Conservation (phyloP, 176 grass and related monocot species). For the Zoysia japonica region DNA sequence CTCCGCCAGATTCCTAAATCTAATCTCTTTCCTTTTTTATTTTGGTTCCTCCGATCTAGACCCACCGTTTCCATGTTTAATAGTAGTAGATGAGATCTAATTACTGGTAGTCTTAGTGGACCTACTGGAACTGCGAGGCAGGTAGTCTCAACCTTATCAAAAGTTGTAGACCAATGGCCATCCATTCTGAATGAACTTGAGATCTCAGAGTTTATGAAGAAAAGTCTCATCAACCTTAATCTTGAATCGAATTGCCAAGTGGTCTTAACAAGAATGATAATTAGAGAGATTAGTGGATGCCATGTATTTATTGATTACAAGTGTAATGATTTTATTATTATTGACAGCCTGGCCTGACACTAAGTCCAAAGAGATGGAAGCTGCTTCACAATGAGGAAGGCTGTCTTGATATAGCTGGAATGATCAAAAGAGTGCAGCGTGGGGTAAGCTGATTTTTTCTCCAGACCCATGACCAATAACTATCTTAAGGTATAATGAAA, state of each 20-base stretch:
- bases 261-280: not conserved
- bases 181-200: not conserved
- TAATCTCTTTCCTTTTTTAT: not conserved
- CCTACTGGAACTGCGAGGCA: conserved; percentile 4
- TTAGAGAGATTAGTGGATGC: not conserved
- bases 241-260: not conserved
- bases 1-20: not conserved
- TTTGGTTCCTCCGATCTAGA: not conserved
- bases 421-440: conserved; percentile 75
- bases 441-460: conserved; percentile 56
- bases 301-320: conserved; percentile 17
- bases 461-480: not conserved
- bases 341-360: conserved; percentile 77
- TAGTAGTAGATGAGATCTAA: conserved; percentile 21
- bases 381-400: conserved; percentile 82
- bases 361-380: conserved; percentile 86
- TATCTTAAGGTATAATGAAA: not conserved
- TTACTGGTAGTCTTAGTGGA: conserved; percentile 10
- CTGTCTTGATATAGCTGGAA: conserved; percentile 60
- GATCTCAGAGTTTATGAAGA: not conserved
- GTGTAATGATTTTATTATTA: not conserved
- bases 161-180: not conserved
- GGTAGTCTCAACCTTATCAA: not conserved
- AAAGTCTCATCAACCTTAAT: not conserved
- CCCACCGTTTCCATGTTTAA: not conserved